A percentile compares a stretch with the other conserved stretches of the same genome.
phyloP scores from a whole-genome alignment of 148 eudicot genomes.

The Selenicereus undatus region DNA sequence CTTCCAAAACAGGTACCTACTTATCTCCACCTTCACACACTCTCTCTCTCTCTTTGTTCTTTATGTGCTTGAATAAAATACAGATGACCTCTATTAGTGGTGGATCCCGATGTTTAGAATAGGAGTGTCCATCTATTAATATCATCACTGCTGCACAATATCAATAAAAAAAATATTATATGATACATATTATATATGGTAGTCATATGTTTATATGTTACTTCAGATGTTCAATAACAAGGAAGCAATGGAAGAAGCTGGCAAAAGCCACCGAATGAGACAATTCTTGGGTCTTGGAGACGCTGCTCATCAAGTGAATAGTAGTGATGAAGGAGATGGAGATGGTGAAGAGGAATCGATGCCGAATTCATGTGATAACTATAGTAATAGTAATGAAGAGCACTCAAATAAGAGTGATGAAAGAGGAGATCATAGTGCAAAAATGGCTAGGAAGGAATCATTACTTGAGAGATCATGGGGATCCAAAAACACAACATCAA shows the following conservation, averaged over 20 bases:
- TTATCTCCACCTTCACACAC: too few species aligned
- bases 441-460: conserved; percentile 13
- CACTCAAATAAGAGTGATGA: neutral
- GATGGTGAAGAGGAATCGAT: neutral
- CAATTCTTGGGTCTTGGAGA: conserved; percentile 12
- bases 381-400: neutral
- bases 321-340: neutral
- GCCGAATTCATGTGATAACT: neutral
- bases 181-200: too few species aligned
- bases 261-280: conserved; percentile 6
- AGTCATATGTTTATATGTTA: too few species aligned
- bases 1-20: conserved; percentile 18
- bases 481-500: neutral
- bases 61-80: too few species aligned
- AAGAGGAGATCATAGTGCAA: neutral
- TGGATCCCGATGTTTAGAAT: too few species aligned
- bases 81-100: too few species aligned
- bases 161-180: too few species aligned
- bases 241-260: conserved; percentile 6
- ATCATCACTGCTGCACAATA: too few species aligned
- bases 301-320: neutral
- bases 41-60: neutral
- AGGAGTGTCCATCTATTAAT: too few species aligned
- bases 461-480: conserved; percentile 10
- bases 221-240: conserved; percentile 10